phyloP scores from a whole-genome alignment of 306 rosid genomes.

The Ochetophila trinervis region DNA sequence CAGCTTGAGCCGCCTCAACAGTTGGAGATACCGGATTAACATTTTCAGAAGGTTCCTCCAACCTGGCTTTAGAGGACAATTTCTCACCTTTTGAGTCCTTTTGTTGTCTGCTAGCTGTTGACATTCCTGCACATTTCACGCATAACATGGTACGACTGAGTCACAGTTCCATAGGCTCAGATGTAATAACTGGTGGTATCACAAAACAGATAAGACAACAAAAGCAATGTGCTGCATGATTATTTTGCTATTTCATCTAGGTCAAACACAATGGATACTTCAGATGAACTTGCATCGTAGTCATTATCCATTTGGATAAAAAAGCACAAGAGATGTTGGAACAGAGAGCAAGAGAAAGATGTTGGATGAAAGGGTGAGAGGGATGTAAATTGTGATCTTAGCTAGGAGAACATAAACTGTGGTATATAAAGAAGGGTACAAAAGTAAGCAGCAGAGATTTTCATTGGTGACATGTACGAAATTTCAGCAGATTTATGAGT shows the following conservation, averaged over 20 bases:
- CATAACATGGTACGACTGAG: not conserved
- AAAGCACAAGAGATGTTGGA: too few species aligned
- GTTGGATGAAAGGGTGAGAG: not conserved
- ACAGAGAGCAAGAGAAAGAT: not conserved
- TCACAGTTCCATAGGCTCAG: too few species aligned
- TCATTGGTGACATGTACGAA: not conserved
- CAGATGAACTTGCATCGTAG: too few species aligned
- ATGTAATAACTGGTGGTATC: not conserved
- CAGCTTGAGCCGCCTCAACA: conserved; percentile 23
- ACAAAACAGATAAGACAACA: not conserved
- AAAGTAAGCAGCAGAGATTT: not conserved
- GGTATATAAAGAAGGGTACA: not conserved
- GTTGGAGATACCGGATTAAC: conserved; percentile 27
- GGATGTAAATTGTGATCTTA: not conserved
- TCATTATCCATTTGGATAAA: too few species aligned
- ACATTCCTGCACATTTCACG: conserved; percentile 41
- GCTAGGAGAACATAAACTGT: not conserved
- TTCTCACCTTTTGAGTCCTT: conserved; percentile 32
- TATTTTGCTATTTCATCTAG: too few species aligned
- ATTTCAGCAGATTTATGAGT: conserved; percentile 1
- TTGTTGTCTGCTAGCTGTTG: conserved; percentile 28
- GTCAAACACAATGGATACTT: too few species aligned
- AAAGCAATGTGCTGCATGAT: too few species aligned
- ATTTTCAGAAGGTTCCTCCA: conserved; percentile 42
- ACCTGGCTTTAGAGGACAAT: conserved; percentile 17